Base-by-base conservation (phyloP, 306 rosid genomes). In the Neltuma alba region DNA sequence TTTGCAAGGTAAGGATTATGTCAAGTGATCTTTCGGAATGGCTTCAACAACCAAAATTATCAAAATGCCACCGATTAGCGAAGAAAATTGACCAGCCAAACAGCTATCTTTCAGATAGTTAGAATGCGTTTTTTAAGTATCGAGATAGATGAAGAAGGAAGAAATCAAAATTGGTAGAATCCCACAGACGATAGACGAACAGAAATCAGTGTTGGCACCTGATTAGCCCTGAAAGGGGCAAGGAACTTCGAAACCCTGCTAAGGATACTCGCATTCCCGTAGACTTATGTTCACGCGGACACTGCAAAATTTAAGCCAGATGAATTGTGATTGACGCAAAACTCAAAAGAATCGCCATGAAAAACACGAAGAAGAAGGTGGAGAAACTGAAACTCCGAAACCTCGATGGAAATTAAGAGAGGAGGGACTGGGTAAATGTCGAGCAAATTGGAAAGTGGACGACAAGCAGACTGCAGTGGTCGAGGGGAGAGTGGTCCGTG, bases 141-240 rank as follows among this genome's bases (percentile, higher is more conserved):
- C 18, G 28, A 65, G 7, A 34, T 7, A 18, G 74, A 65, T 7
- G 28, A 33, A 5, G 3, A 44, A 63, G 15, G 11, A 61, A 44
- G 28, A 45, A 73, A 77, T 42, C 21, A 14, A 65, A 23, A 13
- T 63, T 63, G 13, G 41, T 5, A 20, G 15, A 83, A 73, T 80
- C 74, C 80, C 23, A 37, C 41, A 10, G 4, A 36, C 33, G 30
- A 41, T 11, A 15, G 25, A 20, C 31, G 16, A 30, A 16, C 13
- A 47, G 70, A 40, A 33, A 69, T 20, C 4, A 57, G 12, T 9
- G 10, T 20, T 5, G 38, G 52, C 62, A 92, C 97, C 97, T 86
- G 75, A 94, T 45, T 47, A 91, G 64, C 45, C 87, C 83, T 48
- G 97, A 88, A 81, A 94, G 89, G 69, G 93, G 93, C 69, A 89